These are phyloP conservation scores for Aspergillus puulaauensis DNA, from an alignment of 2,329 filamentous ascomycete genomes.

Conservation along the genomic window DNA sequence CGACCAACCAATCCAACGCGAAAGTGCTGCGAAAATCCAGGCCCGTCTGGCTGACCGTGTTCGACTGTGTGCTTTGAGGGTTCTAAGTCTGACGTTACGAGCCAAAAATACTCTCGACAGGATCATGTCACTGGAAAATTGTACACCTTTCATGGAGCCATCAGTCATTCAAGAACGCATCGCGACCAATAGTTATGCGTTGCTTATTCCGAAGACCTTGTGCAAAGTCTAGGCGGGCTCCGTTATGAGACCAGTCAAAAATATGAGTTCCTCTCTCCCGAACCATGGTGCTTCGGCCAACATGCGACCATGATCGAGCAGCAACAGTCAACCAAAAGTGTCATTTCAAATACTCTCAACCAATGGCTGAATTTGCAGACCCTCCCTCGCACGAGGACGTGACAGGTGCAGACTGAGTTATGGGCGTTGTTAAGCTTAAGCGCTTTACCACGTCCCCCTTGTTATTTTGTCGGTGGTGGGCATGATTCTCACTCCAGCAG, in stretches of 20 bases:
- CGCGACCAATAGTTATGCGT: neutral
- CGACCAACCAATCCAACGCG: neutral
- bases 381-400: neutral
- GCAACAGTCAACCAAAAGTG: neutral
- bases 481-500: neutral
- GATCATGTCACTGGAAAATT: neutral
- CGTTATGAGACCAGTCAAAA: neutral
- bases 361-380: neutral
- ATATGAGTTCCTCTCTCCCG: neutral
- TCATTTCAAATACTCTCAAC: neutral
- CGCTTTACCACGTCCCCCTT: neutral
- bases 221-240: neutral
- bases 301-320: neutral
- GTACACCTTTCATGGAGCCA: too few species aligned
- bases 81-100: neutral
- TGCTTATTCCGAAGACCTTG: neutral
- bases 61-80: neutral
- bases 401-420: neutral
- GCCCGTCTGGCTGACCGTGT: neutral
- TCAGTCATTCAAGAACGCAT: neutral
- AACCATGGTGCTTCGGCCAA: neutral
- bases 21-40: neutral
- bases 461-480: neutral
- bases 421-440: slow-evolving; percentile 5
- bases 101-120: neutral